These are phyloP conservation scores for Phytophthora uliginosa DNA, from an alignment of 352 stramenopile species.

Conservation along the genomic window DNA sequence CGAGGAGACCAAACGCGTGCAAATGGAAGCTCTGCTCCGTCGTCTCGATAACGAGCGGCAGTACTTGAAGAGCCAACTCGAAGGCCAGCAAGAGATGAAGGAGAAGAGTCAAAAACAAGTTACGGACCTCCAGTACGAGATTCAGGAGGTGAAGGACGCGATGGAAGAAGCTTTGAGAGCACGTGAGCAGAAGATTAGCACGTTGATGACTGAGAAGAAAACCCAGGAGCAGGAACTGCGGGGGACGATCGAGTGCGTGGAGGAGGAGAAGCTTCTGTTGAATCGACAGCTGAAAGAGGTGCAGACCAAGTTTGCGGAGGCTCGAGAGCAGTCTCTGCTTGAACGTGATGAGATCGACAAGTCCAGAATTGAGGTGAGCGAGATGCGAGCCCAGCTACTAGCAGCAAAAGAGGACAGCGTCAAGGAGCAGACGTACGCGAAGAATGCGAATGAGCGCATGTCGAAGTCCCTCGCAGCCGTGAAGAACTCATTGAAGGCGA, in stretches of 20 bases:
- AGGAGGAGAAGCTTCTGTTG: slow-evolving; percentile 66
- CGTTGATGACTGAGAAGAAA: slow-evolving; percentile 35
- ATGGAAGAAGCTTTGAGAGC: slow-evolving; percentile 51
- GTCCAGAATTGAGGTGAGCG: slow-evolving; percentile 49
- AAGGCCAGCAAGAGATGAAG: slow-evolving; percentile 62
- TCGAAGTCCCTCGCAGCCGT: slow-evolving; percentile 65
- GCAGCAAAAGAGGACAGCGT: slow-evolving; percentile 56
- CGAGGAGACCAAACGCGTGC: slow-evolving; percentile 81
- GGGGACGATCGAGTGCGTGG: slow-evolving; percentile 50
- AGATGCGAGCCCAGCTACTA: slow-evolving; percentile 57
- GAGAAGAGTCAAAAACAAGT: slow-evolving; percentile 54
- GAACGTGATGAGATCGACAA: slow-evolving; percentile 79
- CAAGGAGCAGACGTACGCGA: slow-evolving; percentile 69
- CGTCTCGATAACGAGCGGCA: slow-evolving; percentile 84
- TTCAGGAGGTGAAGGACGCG: slow-evolving; percentile 44
- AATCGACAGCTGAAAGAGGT: slow-evolving; percentile 67
- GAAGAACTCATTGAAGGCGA: slow-evolving; percentile 62
- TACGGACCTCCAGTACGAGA: slow-evolving; percentile 49
- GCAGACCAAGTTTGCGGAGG: slow-evolving; percentile 64
- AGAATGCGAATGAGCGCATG: slow-evolving; percentile 64
- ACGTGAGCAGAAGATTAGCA: slow-evolving; percentile 56
- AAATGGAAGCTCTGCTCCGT: slow-evolving; percentile 81
- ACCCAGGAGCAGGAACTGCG: slow-evolving; percentile 50
- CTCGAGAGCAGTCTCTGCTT: slow-evolving; percentile 65
- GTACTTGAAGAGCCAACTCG: slow-evolving; percentile 85